A percentile compares a stretch with the other conserved stretches of the same genome.
Evolutionary conservation across 768 basidiomycete species (phyloP).

Genomic region (Boletellus emodensis): DNA sequence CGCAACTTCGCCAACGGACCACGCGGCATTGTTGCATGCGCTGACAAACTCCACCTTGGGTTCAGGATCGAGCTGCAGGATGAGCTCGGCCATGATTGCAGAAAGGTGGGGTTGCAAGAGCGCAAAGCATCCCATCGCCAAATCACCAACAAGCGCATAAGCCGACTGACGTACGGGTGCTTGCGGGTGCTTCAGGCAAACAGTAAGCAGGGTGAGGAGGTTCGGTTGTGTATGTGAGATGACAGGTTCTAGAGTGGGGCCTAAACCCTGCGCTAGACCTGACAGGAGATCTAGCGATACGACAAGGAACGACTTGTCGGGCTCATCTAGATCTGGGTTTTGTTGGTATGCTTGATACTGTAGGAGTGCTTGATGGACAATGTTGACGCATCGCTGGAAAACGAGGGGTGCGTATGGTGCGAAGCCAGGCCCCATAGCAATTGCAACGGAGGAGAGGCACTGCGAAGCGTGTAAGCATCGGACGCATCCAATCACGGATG

Average conservation of each 20-base stretch:
- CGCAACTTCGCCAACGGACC: conserved; percentile 99
- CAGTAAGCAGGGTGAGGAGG: conserved; percentile 74
- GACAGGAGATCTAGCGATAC: conserved; percentile 96
- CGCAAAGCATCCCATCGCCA: conserved; percentile 93
- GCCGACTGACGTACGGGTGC: conserved; percentile 94
- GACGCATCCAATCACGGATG: not conserved
- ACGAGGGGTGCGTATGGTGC: conserved; percentile 84
- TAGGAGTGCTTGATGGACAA: conserved; percentile 79
- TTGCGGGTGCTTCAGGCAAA: conserved; percentile 94
- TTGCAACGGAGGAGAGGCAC: conserved; percentile 97
- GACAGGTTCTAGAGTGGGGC: conserved; percentile 68
- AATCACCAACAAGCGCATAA: conserved; percentile 96
- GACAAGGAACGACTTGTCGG: conserved; percentile 95
- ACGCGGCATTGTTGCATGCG: conserved; percentile 98
- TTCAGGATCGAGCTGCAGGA: conserved; percentile 85
- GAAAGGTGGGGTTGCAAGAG: conserved; percentile 83
- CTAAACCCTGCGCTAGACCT: conserved; percentile 92
- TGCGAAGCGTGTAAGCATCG: conserved; percentile 29
- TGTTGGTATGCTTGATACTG: conserved; percentile 86
- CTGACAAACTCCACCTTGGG: conserved; percentile 93
- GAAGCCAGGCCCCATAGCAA: conserved; percentile 91
- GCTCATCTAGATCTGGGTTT: conserved; percentile 88
- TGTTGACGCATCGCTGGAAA: conserved; percentile 83
- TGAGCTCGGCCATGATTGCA: conserved; percentile 85
- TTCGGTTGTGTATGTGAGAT: conserved; percentile 70